A percentile compares a stretch with the other conserved stretches of the same genome.
Evolutionary conservation across 306 rosid genomes (phyloP).

Genomic region (Casuarina cunninghamiana): DNA sequence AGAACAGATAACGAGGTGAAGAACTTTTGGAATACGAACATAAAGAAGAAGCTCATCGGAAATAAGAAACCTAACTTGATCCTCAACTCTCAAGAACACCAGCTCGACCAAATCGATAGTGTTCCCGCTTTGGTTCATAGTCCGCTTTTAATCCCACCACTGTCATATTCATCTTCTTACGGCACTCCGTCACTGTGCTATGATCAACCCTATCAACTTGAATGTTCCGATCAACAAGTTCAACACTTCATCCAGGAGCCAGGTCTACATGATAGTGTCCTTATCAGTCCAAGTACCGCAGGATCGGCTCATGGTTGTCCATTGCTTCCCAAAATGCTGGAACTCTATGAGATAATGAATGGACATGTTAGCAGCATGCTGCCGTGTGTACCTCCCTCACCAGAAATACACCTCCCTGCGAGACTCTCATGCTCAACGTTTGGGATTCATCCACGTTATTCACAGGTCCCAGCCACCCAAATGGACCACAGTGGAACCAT

Average conservation of each 20-base stretch:
- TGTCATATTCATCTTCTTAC: constrained; percentile 33
- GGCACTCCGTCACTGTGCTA: constrained; percentile 39
- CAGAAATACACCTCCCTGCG: constrained; percentile 40
- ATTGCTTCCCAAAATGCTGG: constrained; percentile 37
- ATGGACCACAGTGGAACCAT: constrained; percentile 49
- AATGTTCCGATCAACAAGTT: constrained; percentile 35
- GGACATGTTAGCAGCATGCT: constrained; percentile 32
- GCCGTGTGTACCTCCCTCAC: constrained; percentile 40
- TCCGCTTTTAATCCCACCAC: constrained; percentile 36
- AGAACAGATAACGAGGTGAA: constrained; percentile 99
- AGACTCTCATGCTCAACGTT: constrained; percentile 24
- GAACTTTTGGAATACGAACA: constrained; percentile 96
- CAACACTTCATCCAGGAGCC: constrained; percentile 31
- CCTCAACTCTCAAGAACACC: constrained; percentile 35
- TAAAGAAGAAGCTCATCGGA: constrained; percentile 75
- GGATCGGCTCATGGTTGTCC: constrained; percentile 17
- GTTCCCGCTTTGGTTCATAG: constrained; percentile 32
- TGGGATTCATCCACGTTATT: constrained; percentile 32
- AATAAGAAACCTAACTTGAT: constrained; percentile 52
- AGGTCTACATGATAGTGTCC: constrained; percentile 21
- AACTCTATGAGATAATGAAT: constrained; percentile 35
- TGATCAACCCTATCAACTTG: constrained; percentile 33
- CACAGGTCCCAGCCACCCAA: constrained; percentile 36
- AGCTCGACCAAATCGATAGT: constrained; percentile 38
- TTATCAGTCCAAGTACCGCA: constrained; percentile 41